A percentile compares a stretch with the other conserved stretches of the same genome.
Conservation (phyloP, 306 rosid species). For the Arachis stenosperma region DNA sequence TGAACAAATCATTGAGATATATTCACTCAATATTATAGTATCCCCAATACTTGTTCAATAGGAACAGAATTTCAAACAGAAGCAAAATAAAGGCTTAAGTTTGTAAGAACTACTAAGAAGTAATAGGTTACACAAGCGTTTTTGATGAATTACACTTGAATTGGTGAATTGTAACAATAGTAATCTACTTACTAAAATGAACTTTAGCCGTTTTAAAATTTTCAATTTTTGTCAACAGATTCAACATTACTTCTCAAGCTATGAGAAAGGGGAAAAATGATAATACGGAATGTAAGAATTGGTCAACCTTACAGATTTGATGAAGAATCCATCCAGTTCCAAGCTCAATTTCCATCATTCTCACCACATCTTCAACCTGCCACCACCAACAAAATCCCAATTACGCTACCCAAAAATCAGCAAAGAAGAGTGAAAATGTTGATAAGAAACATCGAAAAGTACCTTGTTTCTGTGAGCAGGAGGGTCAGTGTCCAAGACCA, state of each 20-base stretch:
- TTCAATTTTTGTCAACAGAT: not conserved
- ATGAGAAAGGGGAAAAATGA: not conserved
- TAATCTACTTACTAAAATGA: not conserved
- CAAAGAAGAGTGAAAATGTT: not conserved
- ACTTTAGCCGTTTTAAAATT: too few species aligned
- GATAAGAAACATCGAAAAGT: not conserved
- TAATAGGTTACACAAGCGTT: not conserved
- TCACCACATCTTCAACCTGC: conserved; percentile 71
- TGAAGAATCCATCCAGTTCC: conserved; percentile 74
- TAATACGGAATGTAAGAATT: not conserved
- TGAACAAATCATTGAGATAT: not conserved
- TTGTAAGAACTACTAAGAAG: not conserved
- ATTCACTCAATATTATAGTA: not conserved
- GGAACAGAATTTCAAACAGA: not conserved
- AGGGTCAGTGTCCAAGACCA: conserved; percentile 64
- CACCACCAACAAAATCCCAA: not conserved
- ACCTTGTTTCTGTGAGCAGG: conserved; percentile 70
- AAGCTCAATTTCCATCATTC: conserved; percentile 80
- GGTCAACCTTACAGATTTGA: conserved; percentile 65
- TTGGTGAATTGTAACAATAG: not conserved
- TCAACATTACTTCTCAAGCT: not conserved
- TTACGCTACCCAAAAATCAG: not conserved
- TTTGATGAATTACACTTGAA: not conserved
- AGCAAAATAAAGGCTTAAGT: not conserved
- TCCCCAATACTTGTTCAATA: not conserved